Base-by-base conservation (phyloP, 257 asterid species). In the Jacaranda copaia region DNA sequence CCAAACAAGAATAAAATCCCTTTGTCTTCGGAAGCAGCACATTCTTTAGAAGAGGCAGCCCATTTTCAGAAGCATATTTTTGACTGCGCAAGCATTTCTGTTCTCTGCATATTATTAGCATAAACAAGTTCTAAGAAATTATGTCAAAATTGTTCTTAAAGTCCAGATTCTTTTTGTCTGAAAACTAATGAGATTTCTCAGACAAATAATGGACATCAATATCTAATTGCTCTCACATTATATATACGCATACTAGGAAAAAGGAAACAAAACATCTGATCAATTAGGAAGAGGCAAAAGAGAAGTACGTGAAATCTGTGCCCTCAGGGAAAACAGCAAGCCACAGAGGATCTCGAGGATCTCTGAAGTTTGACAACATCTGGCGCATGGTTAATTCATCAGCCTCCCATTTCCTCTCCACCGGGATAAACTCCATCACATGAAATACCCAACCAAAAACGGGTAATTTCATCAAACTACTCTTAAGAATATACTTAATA, bases 261-360 rank as follows among this genome's bases (percentile, higher is more conserved):
- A 68, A 12, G 8, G 52, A 56, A 67, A 13, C 42, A 11, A 12
- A 61, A 36, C 35, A 76, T 39, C 51, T 6, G 45, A 71, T 62
- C 18, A 20, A 67, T 45, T 9, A 52, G 52, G 42, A 49, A 68
- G 46, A 42, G 6, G 46, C 46, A 42, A 42, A 42, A 6, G 46
- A 42, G 40, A 80, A 67, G 16, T 86, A 92, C 98, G 92, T 94
- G 91, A 90, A 94, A 90, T 94, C 98, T 43, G 97, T 92, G 89
- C 97, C 98, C 88, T 94, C 98, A 0, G 98, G 97, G 72, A 94
- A 94, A 82, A 94, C 84, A 74, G 92, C 97, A 78, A 94, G 98
- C 98, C 98, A 94, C 20, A 94, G 86, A 65, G 90, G 89, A 84
- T 89, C 96, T 51, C 63, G 81, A 67, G 90, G 88, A 80, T 92